phyloP scores from a whole-genome alignment of 306 rosid genomes.

The Rosa chinensis region DNA sequence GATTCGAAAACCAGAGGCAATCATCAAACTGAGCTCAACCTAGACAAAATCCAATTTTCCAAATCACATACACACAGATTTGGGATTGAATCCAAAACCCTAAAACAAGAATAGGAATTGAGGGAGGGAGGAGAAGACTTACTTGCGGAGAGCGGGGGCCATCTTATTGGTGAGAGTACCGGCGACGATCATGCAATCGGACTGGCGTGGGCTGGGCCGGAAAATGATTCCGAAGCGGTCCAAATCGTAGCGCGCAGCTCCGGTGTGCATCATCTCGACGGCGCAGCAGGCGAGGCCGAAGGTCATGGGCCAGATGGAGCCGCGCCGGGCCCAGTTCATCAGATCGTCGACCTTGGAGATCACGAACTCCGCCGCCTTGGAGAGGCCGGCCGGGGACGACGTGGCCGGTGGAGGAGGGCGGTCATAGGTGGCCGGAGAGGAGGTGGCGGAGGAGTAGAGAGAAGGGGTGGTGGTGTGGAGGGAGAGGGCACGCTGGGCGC shows the following conservation, averaged over 20 bases:
- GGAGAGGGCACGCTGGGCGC: constrained; percentile 49
- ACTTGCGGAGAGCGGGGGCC: constrained; percentile 99
- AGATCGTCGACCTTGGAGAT: constrained; percentile 93
- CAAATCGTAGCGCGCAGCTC: constrained; percentile 91
- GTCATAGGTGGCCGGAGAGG: constrained; percentile 53
- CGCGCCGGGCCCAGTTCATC: constrained; percentile 94
- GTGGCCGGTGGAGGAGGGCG: constrained; percentile 59
- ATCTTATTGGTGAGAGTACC: constrained; percentile 99
- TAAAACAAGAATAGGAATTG: neutral
- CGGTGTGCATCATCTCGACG: constrained; percentile 99
- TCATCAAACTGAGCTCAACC: neutral
- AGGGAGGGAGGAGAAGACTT: constrained; percentile 4
- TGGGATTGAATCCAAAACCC: neutral
- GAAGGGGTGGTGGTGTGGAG: constrained; percentile 74
- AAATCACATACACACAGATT: neutral
- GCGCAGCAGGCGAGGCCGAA: constrained; percentile 99
- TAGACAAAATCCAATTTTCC: neutral
- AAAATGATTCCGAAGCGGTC: constrained; percentile 93
- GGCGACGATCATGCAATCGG: constrained; percentile 95
- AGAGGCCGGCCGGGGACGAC: constrained; percentile 59
- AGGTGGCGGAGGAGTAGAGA: constrained; percentile 33
- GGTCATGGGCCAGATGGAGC: constrained; percentile 98
- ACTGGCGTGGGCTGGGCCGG: constrained; percentile 97
- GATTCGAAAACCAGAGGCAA: neutral
- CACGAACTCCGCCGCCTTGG: constrained; percentile 85